A percentile compares a stretch with the other conserved stretches of the same genome.
Conservation (phyloP, 176 grass and related monocot genomes). For the Carex pumila region DNA sequence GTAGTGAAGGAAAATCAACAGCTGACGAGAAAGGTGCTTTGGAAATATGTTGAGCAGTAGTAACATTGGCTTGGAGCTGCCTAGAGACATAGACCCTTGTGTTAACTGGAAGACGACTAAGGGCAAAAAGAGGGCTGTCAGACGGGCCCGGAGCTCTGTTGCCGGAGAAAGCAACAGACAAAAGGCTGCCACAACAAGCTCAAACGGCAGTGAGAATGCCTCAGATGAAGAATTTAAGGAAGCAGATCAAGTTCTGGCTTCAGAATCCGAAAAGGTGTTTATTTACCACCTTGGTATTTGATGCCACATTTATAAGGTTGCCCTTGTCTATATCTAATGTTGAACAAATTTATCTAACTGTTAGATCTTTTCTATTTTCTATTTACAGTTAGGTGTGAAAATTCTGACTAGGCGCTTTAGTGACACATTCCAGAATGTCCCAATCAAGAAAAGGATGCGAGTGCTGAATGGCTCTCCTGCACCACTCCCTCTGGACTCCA, state of each 20-base stretch:
- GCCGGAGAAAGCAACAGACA: constrained; percentile 35
- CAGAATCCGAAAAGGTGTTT: constrained; percentile 87
- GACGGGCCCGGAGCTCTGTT: constrained; percentile 61
- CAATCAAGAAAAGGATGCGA: constrained; percentile 94
- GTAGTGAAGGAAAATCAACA: constrained; percentile 31
- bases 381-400: constrained; percentile 63
- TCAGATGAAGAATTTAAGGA: constrained; percentile 27
- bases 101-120: constrained; percentile 66
- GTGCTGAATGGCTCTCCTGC: constrained; percentile 54
- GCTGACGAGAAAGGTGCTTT: constrained; percentile 25
- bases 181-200: constrained; percentile 31
- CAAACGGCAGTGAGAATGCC: constrained; percentile 29
- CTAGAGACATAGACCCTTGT: constrained; percentile 44
- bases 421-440: constrained; percentile 58
- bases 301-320: background rate
- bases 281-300: background rate
- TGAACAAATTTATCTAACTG: background rate
- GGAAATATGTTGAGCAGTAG: constrained; percentile 43
- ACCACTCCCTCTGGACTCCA: constrained; percentile 37
- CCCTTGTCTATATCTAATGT: background rate
- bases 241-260: constrained; percentile 36
- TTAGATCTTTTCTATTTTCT: constrained; percentile 25
- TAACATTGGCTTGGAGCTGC: constrained; percentile 46
- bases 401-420: constrained; percentile 86
- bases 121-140: constrained; percentile 57